Conservation (phyloP, 2,329 filamentous ascomycete species). For the Xylariales sp. region DNA sequence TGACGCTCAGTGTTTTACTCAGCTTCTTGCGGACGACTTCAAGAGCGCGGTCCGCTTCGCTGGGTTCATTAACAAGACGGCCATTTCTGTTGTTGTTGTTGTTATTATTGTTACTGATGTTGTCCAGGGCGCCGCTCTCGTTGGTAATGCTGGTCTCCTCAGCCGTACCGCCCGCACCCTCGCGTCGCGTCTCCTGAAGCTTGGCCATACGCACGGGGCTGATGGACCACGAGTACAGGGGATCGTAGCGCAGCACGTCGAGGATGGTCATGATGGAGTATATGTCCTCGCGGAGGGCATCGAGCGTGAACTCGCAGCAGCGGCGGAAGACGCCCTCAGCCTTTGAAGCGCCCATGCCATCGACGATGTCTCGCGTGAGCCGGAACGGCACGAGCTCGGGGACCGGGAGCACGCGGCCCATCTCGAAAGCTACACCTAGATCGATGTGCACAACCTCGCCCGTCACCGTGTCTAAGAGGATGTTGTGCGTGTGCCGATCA, state of each 20-base stretch:
- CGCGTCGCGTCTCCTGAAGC: slow-evolving; percentile 57
- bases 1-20: slow-evolving; percentile 87
- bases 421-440: slow-evolving; percentile 93
- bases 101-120: slow-evolving; percentile 35
- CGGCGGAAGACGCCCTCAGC: slow-evolving; percentile 94
- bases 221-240: slow-evolving; percentile 91
- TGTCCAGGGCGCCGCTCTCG: slow-evolving; percentile 31
- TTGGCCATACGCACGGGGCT: slow-evolving; percentile 64
- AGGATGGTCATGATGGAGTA: slow-evolving; percentile 98
- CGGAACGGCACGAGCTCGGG: slow-evolving; percentile 96
- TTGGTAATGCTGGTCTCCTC: slow-evolving; percentile 24
- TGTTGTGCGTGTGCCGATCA: slow-evolving; percentile 95
- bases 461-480: slow-evolving; percentile 81
- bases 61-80: slow-evolving; percentile 48
- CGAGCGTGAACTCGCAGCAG: slow-evolving; percentile 97
- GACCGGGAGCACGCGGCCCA: slow-evolving; percentile 88
- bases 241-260: slow-evolving; percentile 96
- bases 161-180: no score
- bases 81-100: slow-evolving; percentile 25
- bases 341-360: slow-evolving; percentile 93
- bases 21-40: slow-evolving; percentile 95
- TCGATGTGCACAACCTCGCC: slow-evolving; percentile 98
- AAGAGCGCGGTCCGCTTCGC: slow-evolving; percentile 85
- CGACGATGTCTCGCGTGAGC: slow-evolving; percentile 88
- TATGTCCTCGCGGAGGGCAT: slow-evolving; percentile 89